phyloP scores from a whole-genome alignment of 352 stramenopile species.

The Phytophthora ohioensis region DNA sequence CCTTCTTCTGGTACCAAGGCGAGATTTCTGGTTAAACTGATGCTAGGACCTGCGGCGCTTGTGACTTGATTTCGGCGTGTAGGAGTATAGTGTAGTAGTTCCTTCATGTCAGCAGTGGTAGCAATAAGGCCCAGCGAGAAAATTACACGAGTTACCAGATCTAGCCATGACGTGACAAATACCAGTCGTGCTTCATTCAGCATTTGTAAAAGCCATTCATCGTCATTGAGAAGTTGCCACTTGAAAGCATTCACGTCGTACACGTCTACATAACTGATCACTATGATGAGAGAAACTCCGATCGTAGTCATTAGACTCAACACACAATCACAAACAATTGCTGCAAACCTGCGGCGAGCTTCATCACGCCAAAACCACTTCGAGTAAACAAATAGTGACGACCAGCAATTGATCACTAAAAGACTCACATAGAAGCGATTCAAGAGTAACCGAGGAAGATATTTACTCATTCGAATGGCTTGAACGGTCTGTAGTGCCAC shows the following conservation, averaged over 20 bases:
- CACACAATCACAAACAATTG: conserved; percentile 29
- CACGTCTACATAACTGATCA: conserved; percentile 20
- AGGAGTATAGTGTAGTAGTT: conserved; percentile 10
- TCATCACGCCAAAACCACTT: conserved; percentile 28
- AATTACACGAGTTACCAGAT: conserved; percentile 17
- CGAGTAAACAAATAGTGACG: conserved; percentile 27
- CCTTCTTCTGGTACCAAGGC: background rate
- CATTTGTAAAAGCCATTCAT: conserved; percentile 26
- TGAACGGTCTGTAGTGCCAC: conserved; percentile 27
- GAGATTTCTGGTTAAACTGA: background rate
- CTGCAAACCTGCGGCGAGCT: conserved; percentile 27
- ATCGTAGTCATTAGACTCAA: conserved; percentile 40
- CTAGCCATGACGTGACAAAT: conserved; percentile 34
- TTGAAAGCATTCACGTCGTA: conserved; percentile 16
- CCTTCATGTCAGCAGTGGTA: conserved; percentile 34
- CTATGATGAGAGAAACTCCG: conserved; percentile 31
- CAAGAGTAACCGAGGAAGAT: conserved; percentile 32
- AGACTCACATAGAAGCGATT: conserved; percentile 46
- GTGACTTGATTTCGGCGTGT: conserved; percentile 1
- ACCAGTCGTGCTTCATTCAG: conserved; percentile 40
- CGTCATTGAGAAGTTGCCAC: conserved; percentile 6
- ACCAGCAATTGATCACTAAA: conserved; percentile 42
- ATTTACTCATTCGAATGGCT: conserved; percentile 40
- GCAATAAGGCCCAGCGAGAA: conserved; percentile 13
- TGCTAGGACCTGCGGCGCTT: background rate